Percentiles rank a stretch among this genome's conserved stretches.
Evolutionary conservation across 2,329 filamentous ascomycete species (phyloP).

Genomic region (Calonectria honghensis): DNA sequence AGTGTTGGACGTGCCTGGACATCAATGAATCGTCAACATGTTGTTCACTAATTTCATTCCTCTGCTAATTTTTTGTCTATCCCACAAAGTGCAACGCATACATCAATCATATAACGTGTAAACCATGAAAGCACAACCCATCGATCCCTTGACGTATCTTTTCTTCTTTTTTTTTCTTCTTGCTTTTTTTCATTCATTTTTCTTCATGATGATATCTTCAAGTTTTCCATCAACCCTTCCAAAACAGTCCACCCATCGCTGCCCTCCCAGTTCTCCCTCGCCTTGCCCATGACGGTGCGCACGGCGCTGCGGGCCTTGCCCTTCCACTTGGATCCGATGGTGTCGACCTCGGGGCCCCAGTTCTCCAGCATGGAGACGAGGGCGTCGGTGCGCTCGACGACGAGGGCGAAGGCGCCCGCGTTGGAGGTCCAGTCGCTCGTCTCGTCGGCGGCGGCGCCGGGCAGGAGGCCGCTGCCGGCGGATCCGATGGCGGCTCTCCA

Average conservation of each 20-base stretch:
- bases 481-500: constrained; percentile 84
- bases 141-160: neutral
- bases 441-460: constrained; percentile 59
- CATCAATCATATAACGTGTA: constrained; percentile 17
- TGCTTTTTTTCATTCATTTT: neutral
- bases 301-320: constrained; percentile 92
- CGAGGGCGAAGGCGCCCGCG: constrained; percentile 79
- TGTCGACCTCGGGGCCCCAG: constrained; percentile 78
- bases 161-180: neutral
- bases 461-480: constrained; percentile 68
- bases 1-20: neutral
- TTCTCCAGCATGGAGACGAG: constrained; percentile 90
- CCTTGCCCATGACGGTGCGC: constrained; percentile 87
- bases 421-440: constrained; percentile 68
- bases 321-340: constrained; percentile 88
- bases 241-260: constrained; percentile 80
- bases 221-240: constrained; percentile 72
- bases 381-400: constrained; percentile 87
- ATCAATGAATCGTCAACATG: neutral
- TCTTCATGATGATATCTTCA: constrained; percentile 62
- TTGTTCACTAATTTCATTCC: constrained; percentile 21
- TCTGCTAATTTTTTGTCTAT: constrained; percentile 40
- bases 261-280: constrained; percentile 88
- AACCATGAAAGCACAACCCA: constrained; percentile 31
- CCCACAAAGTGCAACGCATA: constrained; percentile 22